Evolutionary conservation across 2,329 filamentous ascomycete species (phyloP).

Genomic region (Rhinocladiella similis): DNA sequence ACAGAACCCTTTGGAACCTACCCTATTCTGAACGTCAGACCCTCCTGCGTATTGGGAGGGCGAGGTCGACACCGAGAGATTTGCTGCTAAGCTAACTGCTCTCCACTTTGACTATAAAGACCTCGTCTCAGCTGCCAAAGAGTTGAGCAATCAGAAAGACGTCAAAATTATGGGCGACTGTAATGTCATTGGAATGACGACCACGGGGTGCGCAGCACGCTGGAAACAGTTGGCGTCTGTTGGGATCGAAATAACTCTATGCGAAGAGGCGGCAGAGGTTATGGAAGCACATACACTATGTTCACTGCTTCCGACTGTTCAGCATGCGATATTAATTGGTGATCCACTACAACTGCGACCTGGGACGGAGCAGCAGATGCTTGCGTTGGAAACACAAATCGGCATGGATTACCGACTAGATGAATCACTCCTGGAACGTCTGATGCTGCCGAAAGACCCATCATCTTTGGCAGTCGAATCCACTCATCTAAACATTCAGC

Average conservation of each 20-base stretch:
- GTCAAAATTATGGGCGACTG: slow-evolving; percentile 26
- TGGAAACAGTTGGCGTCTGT: slow-evolving; percentile 29
- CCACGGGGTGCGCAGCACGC: slow-evolving; percentile 32
- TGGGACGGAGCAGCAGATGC: slow-evolving; percentile 38
- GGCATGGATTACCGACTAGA: slow-evolving; percentile 58
- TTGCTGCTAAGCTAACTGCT: slow-evolving; percentile 10
- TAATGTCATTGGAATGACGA: slow-evolving; percentile 35
- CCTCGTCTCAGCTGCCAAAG: slow-evolving; percentile 21
- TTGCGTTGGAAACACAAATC: slow-evolving; percentile 52
- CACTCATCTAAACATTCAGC: slow-evolving; percentile 32
- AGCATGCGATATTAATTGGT: slow-evolving; percentile 58
- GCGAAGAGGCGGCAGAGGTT: slow-evolving; percentile 69
- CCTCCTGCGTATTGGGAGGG: slow-evolving; percentile 23
- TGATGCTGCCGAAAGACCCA: slow-evolving; percentile 36
- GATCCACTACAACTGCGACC: slow-evolving; percentile 36
- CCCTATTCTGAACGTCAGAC: slow-evolving; percentile 16
- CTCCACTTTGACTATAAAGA: slow-evolving; percentile 16
- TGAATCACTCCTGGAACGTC: slow-evolving; percentile 61
- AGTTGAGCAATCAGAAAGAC: slow-evolving; percentile 26
- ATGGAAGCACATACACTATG: slow-evolving; percentile 63
- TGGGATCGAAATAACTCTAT: slow-evolving; percentile 51
- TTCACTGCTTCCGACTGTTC: slow-evolving; percentile 58
- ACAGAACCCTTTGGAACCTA: slow-evolving; percentile 24
- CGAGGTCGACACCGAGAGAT: slow-evolving; percentile 17
- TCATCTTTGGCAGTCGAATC: slow-evolving; percentile 23